phyloP scores from a whole-genome alignment of 495 filamentous ascomycete genomes.

The Podospora fimiseda region DNA sequence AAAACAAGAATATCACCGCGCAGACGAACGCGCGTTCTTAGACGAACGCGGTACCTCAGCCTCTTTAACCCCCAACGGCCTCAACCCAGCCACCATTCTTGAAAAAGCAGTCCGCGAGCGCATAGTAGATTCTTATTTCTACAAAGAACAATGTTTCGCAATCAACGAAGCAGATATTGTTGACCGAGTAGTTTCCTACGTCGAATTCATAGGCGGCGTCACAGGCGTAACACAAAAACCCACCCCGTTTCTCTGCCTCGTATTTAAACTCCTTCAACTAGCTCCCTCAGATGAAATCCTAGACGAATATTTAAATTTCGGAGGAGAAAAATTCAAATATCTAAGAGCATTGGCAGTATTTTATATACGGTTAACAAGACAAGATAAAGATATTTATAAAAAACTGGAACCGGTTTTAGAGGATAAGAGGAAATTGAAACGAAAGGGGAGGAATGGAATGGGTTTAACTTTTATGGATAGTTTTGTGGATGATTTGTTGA shows the following conservation, averaged over 20 bases:
- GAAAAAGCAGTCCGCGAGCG: conserved; percentile 91
- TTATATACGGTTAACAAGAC: conserved; percentile 85
- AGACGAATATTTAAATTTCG: conserved; percentile 68
- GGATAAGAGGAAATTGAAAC: conserved; percentile 76
- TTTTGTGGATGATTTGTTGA: conserved; percentile 88
- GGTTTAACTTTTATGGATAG: conserved; percentile 79
- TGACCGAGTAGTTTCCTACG: conserved; percentile 80
- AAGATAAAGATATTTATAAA: conserved; percentile 70
- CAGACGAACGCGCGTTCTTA: conserved; percentile 68
- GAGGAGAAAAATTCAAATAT: conserved; percentile 79
- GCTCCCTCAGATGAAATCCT: conserved; percentile 72
- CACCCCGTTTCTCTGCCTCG: conserved; percentile 87
- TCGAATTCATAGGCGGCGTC: conserved; percentile 74
- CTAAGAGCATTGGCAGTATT: conserved; percentile 81
- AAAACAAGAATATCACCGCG: conserved; percentile 50
- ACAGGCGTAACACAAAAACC: conserved; percentile 77
- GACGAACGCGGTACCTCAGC: conserved; percentile 61
- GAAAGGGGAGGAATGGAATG: conserved; percentile 64
- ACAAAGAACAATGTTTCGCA: conserved; percentile 97
- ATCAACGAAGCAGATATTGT: conserved; percentile 86
- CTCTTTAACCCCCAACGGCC: conserved; percentile 54
- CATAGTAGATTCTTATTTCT: conserved; percentile 91
- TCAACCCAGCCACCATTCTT: conserved; percentile 84
- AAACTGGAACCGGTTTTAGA: conserved; percentile 76
- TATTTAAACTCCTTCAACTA: conserved; percentile 90